Evolutionary conservation across 2,329 filamentous ascomycete species (phyloP).

Genomic region (Lecanoromycetidae sp.): DNA sequence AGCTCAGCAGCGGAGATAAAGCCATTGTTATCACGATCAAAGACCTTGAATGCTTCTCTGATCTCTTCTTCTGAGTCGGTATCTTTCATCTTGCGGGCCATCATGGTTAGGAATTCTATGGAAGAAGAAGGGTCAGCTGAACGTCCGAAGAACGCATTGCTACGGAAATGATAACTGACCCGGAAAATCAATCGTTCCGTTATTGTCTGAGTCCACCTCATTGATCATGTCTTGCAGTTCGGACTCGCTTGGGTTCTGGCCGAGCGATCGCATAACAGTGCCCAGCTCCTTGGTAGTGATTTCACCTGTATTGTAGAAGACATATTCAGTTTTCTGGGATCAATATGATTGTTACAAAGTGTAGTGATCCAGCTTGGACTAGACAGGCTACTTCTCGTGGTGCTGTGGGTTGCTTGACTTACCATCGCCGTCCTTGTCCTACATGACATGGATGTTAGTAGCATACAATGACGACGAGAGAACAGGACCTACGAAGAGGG

Average conservation of each 20-base stretch:
- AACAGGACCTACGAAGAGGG: conserved; percentile 77
- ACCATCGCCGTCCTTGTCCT: conserved; percentile 92
- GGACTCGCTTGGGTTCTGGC: conserved; percentile 81
- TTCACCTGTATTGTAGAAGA: conserved; percentile 49
- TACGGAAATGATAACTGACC: conserved; percentile 41
- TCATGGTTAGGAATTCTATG: conserved; percentile 80
- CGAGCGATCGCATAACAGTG: conserved; percentile 80
- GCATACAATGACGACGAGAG: conserved; percentile 10
- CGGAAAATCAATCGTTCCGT: conserved; percentile 83
- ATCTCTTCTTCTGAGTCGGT: conserved; percentile 88
- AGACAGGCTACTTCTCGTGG: background rate
- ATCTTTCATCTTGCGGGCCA: conserved; percentile 90
- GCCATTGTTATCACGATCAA: conserved; percentile 83
- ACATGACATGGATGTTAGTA: conserved; percentile 21
- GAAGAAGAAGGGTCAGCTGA: conserved; percentile 5
- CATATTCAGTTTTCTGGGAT: background rate
- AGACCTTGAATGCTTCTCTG: conserved; percentile 79
- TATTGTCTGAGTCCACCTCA: conserved; percentile 85
- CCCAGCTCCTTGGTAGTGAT: conserved; percentile 86
- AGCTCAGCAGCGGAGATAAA: conserved; percentile 83
- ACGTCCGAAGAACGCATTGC: background rate
- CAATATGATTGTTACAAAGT: background rate
- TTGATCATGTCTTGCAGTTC: conserved; percentile 92
- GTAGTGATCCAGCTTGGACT: too few relatives aligned
- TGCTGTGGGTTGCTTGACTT: too few relatives aligned